These are phyloP conservation scores for Lichtheimia ramosa DNA, from an alignment of 371 early-diverging fungal genomes.

Conservation along the genomic window DNA sequence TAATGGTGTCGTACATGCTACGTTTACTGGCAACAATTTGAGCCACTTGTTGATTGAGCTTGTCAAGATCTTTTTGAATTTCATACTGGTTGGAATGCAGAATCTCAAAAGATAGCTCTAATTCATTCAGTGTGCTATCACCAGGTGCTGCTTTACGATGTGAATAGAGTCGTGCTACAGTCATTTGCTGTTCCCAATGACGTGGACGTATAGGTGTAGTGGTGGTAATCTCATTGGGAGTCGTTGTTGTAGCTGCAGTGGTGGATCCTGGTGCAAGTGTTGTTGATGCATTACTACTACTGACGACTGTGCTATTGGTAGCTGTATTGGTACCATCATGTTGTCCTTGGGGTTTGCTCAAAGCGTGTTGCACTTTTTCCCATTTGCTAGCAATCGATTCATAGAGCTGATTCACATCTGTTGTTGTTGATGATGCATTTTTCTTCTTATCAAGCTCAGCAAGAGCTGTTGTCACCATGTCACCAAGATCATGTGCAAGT, in stretches of 20 bases:
- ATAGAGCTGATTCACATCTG: slow-evolving; percentile 1
- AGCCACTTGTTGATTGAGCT: slow-evolving; percentile 37
- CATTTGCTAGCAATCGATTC: slow-evolving; percentile 20
- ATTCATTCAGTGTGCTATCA: slow-evolving; percentile 42
- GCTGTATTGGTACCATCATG: background rate
- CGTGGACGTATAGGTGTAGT: slow-evolving; percentile 1
- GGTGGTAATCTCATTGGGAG: background rate
- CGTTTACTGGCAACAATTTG: slow-evolving; percentile 45
- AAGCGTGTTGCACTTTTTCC: slow-evolving; percentile 12
- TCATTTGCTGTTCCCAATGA: slow-evolving; percentile 18
- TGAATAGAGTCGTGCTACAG: slow-evolving; percentile 13
- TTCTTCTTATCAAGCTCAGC: background rate
- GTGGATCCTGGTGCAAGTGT: background rate
- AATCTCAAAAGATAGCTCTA: slow-evolving; percentile 60
- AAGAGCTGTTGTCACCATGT: slow-evolving; percentile 16
- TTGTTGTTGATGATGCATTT: background rate
- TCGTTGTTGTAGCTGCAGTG: background rate
- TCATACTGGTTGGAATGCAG: slow-evolving; percentile 56
- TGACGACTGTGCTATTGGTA: background rate
- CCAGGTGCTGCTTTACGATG: background rate
- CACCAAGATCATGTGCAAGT: slow-evolving; percentile 27
- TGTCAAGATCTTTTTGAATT: slow-evolving; percentile 55
- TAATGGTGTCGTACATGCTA: slow-evolving; percentile 50
- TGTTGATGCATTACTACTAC: background rate
- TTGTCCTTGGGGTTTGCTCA: slow-evolving; percentile 18